These are phyloP conservation scores for Tolypocladium amazonense DNA, from an alignment of 2,329 filamentous ascomycete species.

Conservation along the genomic window DNA sequence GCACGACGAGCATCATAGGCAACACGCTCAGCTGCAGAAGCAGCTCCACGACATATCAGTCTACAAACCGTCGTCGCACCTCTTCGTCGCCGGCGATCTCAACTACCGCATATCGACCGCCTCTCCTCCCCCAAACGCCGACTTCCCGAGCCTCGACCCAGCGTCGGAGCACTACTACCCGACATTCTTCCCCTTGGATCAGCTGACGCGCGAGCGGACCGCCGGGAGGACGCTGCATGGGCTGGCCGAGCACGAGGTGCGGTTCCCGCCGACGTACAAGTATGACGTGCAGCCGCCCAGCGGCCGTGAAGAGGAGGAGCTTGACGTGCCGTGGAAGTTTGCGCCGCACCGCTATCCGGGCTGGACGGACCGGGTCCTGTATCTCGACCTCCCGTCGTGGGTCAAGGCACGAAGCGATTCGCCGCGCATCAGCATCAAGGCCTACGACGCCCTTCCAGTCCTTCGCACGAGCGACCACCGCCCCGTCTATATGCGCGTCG, in stretches of 20 bases:
- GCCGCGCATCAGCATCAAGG: conserved; percentile 36
- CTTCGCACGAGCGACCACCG: conserved; percentile 82
- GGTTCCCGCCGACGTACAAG: conserved; percentile 92
- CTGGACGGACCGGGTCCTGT: conserved; percentile 91
- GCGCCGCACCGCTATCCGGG: conserved; percentile 76
- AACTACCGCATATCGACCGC: conserved; percentile 81
- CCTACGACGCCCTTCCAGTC: conserved; percentile 69
- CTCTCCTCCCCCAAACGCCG: conserved; percentile 49
- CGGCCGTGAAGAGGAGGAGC: conserved; percentile 18
- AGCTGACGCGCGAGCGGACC: conserved; percentile 61
- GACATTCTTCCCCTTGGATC: conserved; percentile 62
- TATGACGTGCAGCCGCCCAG: conserved; percentile 42
- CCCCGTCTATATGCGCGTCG: conserved; percentile 63
- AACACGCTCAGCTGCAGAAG: conserved; percentile 26
- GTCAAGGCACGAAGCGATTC: conserved; percentile 19
- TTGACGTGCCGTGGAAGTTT: conserved; percentile 54
- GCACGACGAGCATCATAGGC: conserved; percentile 21
- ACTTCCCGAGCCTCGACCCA: conserved; percentile 49
- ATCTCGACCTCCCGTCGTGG: conserved; percentile 51
- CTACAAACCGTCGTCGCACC: conserved; percentile 63
- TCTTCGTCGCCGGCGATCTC: conserved; percentile 84
- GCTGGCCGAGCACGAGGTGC: conserved; percentile 61
- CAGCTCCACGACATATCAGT: conserved; percentile 50
- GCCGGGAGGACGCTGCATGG: conserved; percentile 67
- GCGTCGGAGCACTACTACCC: conserved; percentile 52